phyloP scores from a whole-genome alignment of 768 basidiomycete genomes.

The Panaeolus cyanescens region DNA sequence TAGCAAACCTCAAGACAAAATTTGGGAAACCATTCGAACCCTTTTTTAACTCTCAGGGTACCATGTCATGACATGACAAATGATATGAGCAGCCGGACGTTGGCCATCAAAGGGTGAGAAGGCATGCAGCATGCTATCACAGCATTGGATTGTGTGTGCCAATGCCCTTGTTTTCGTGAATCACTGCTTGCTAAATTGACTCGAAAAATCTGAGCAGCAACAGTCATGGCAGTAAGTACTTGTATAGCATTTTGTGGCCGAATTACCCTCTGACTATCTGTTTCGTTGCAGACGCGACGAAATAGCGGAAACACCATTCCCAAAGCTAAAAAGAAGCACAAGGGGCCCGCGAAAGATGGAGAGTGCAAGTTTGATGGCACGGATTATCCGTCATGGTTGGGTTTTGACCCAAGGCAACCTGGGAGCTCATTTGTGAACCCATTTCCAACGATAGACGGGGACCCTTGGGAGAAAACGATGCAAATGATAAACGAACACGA shows the following conservation, averaged over 20 bases:
- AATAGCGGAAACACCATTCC: background rate
- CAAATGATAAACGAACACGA: slow-evolving; percentile 24
- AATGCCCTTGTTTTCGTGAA: background rate
- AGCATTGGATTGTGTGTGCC: background rate
- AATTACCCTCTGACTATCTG: background rate
- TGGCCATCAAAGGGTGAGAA: background rate
- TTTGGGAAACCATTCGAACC: too few relatives aligned
- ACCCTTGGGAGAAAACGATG: slow-evolving; percentile 26
- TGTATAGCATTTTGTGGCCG: background rate
- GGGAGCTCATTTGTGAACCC: background rate
- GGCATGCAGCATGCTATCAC: background rate
- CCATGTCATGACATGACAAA: too few relatives aligned
- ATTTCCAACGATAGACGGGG: slow-evolving; percentile 16
- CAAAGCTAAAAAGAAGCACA: background rate
- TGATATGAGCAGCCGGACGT: background rate
- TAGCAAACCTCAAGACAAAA: too few relatives aligned
- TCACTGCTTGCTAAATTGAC: background rate
- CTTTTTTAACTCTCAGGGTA: too few relatives aligned
- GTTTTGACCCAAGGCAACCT: background rate
- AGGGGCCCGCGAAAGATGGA: background rate
- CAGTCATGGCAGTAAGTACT: background rate
- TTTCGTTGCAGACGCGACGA: background rate
- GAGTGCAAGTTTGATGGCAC: background rate
- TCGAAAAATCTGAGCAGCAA: background rate
- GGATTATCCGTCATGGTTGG: background rate